Evolutionary conservation across 148 eudicot species (phyloP).

Genomic region (Diospyros kaki): DNA sequence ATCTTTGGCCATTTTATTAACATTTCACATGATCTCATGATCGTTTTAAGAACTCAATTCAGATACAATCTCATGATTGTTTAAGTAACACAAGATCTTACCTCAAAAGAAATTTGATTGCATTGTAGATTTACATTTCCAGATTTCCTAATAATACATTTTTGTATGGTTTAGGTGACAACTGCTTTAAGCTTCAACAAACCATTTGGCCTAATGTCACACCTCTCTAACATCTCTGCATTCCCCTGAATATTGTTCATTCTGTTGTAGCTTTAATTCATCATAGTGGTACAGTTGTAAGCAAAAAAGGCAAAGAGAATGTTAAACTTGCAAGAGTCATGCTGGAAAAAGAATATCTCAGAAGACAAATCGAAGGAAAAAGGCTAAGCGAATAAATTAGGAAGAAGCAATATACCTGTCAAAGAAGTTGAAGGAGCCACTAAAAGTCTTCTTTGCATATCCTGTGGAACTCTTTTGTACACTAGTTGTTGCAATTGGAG

Average conservation of each 20-base stretch:
- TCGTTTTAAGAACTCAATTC: too few relatives aligned
- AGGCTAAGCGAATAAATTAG: background rate
- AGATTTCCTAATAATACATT: background rate
- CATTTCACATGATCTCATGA: too few relatives aligned
- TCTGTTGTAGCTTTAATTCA: background rate
- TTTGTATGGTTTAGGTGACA: background rate
- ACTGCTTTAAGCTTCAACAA: background rate
- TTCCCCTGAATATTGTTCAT: background rate
- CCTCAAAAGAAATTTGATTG: background rate
- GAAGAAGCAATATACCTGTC: slow-evolving; percentile 51
- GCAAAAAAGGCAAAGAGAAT: background rate
- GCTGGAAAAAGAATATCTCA: background rate
- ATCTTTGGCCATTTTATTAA: too few relatives aligned
- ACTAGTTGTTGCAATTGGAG: slow-evolving; percentile 22
- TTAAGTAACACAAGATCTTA: too few relatives aligned
- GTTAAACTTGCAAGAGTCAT: background rate
- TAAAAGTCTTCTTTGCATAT: slow-evolving; percentile 48
- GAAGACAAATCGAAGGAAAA: slow-evolving; percentile 1
- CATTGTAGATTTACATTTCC: background rate
- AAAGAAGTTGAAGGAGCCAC: slow-evolving; percentile 61
- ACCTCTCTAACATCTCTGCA: background rate
- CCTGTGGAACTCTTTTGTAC: slow-evolving; percentile 30
- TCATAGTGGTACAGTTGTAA: background rate
- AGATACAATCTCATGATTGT: too few relatives aligned
- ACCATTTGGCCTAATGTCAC: background rate